phyloP scores from a whole-genome alignment of 192 early-diverging fungal genomes.

The Podila epigama region DNA sequence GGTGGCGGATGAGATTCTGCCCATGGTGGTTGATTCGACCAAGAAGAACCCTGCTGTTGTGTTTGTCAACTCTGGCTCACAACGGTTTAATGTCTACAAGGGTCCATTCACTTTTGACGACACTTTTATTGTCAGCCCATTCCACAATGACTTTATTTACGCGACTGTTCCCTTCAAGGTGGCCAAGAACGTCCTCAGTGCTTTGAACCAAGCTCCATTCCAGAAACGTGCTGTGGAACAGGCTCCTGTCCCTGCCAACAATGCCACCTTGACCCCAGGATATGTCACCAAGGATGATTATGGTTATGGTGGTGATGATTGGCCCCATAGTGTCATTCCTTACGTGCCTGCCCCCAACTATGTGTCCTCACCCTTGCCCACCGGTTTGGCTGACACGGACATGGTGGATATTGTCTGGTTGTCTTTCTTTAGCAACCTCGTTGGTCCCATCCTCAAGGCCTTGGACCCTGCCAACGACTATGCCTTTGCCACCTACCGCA shows the following conservation, averaged over 20 bases:
- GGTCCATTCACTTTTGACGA: slow-evolving; percentile 56
- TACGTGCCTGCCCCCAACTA: slow-evolving; percentile 48
- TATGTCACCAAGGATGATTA: slow-evolving; percentile 61
- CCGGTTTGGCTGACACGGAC: slow-evolving; percentile 26
- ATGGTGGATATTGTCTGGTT: slow-evolving; percentile 53
- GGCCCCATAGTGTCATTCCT: slow-evolving; percentile 49
- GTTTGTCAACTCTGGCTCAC: slow-evolving; percentile 54
- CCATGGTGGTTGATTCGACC: slow-evolving; percentile 36
- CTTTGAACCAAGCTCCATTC: slow-evolving; percentile 42
- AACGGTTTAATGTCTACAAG: slow-evolving; percentile 58
- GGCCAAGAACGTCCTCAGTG: slow-evolving; percentile 40
- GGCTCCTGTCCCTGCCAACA: slow-evolving; percentile 16
- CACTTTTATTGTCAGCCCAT: slow-evolving; percentile 55
- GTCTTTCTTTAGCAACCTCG: slow-evolving; percentile 51
- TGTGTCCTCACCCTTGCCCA: slow-evolving; percentile 48
- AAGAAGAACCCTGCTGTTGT: slow-evolving; percentile 49
- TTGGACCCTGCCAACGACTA: slow-evolving; percentile 36
- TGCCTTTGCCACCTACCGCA: slow-evolving; percentile 11
- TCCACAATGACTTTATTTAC: slow-evolving; percentile 50
- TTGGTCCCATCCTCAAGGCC: slow-evolving; percentile 35
- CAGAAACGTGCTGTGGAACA: slow-evolving; percentile 31
- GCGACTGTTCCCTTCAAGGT: slow-evolving; percentile 43
- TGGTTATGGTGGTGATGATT: slow-evolving; percentile 60
- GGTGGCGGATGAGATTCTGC: slow-evolving; percentile 46
- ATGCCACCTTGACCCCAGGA: slow-evolving; percentile 49